Conservation (phyloP, 2,329 filamentous ascomycete species). For the Didymella segeticola region DNA sequence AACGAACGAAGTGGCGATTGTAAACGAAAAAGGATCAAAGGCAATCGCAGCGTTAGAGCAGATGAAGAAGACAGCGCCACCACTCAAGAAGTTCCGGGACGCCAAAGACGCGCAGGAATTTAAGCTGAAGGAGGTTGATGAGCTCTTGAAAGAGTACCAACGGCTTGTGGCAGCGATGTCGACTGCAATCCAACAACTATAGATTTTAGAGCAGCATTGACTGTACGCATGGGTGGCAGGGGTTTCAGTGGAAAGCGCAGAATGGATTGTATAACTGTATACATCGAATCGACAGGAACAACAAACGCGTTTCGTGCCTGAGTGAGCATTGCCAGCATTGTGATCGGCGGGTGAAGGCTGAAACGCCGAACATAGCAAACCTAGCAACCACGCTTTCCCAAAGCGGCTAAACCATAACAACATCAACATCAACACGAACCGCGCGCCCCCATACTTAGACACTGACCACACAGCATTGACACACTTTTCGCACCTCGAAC, state of each 20-base stretch:
- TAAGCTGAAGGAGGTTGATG: slow-evolving; percentile 57
- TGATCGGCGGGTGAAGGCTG: slow-evolving; percentile 5
- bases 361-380: slow-evolving; percentile 2
- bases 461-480: slow-evolving; percentile 24
- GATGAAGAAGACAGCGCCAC: slow-evolving; percentile 55
- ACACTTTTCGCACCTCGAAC: slow-evolving; percentile 5
- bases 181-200: slow-evolving; percentile 48
- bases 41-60: slow-evolving; percentile 55
- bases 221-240: not conserved
- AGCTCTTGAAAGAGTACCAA: slow-evolving; percentile 53
- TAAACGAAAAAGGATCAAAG: slow-evolving; percentile 45
- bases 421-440: slow-evolving; percentile 15
- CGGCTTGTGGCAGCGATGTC: slow-evolving; percentile 54
- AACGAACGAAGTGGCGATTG: slow-evolving; percentile 29
- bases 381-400: slow-evolving; percentile 12
- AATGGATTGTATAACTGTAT: not conserved
- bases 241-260: not conserved
- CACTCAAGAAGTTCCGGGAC: slow-evolving; percentile 56
- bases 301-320: not conserved
- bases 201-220: not conserved
- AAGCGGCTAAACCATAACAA: slow-evolving; percentile 7
- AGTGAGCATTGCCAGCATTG: not conserved
- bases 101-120: slow-evolving; percentile 54
- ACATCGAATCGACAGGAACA: not conserved
- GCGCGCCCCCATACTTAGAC: slow-evolving; percentile 20